Percentiles rank a stretch among this genome's conserved stretches.
phyloP scores from a whole-genome alignment of 345 rosid species.

The Erodium maritimum region DNA sequence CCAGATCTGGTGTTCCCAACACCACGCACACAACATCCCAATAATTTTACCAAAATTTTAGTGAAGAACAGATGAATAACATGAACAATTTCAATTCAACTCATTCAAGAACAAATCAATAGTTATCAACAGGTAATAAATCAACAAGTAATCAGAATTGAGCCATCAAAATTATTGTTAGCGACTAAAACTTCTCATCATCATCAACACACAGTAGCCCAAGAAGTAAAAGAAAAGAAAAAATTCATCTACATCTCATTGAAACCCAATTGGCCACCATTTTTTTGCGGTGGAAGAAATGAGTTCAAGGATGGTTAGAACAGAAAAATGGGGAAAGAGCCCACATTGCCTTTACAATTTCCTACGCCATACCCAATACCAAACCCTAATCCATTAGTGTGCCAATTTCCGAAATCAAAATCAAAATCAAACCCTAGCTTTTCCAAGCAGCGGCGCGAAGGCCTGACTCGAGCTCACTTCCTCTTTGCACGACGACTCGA shows the following conservation, averaged over 20 bases:
- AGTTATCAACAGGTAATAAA: too few relatives aligned
- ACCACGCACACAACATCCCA: too few relatives aligned
- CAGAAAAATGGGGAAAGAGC: not conserved
- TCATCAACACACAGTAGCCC: not conserved
- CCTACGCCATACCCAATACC: not conserved
- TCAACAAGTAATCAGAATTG: too few relatives aligned
- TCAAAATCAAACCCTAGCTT: slow-evolving; percentile 1
- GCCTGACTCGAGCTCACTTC: not conserved
- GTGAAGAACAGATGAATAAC: too few relatives aligned
- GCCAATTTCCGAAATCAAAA: not conserved
- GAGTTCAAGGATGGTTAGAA: slow-evolving; percentile 2
- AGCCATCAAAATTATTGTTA: too few relatives aligned
- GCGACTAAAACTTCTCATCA: not conserved
- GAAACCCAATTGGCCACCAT: not conserved
- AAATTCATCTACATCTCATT: not conserved
- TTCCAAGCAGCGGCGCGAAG: not conserved
- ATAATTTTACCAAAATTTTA: too few relatives aligned
- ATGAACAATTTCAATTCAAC: too few relatives aligned
- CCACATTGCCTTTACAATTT: not conserved
- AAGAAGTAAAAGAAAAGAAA: not conserved
- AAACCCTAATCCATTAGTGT: not conserved
- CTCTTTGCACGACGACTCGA: slow-evolving; percentile 4
- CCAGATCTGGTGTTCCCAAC: too few relatives aligned
- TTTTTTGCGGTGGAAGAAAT: not conserved
- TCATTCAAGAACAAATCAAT: too few relatives aligned